Evolutionary conservation across 805 yeast genomes (phyloP), one percentile per base, ranked within the genome.

Genomic region (Wickerhamomyces subpelliculosus): DNA sequence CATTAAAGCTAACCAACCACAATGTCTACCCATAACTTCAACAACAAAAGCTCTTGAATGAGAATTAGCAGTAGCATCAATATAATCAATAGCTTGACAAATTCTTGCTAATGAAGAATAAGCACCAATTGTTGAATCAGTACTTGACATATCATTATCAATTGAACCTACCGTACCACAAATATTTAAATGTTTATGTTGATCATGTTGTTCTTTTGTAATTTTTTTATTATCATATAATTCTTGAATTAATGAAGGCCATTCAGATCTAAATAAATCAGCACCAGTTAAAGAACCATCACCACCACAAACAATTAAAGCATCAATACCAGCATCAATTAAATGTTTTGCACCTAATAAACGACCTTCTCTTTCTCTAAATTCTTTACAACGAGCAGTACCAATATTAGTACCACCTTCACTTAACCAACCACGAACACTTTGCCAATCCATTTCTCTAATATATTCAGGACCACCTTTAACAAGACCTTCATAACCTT

Each of bases 21-120:
- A 84, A 58, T 84, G 88, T 61, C 94, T 72, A 43, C 94, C 94
- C 94, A 84, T 84, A 16, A 84, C 94, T 64, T 84, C 94, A 30
- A 84, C 78, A 29, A 84, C 85, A 53, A 84, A 84, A 4, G 90
- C 93, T 56, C 94, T 67, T 23, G 87, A 81, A 58, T 84, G 94
- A 1, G 89, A 82, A 37, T 75, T 73, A 19, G 94, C 94, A 19
- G 94, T 84, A 19, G 89, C 87, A 57, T 83, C 90, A 43, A 84
- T 83, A 55, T 80, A 84, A 61, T 84, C 94, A 46, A 84, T 75
- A 61, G 79, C 76, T 53, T 79, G 77, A 51, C 84, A 75, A 47
- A 83, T 83, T 55, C 90, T 67, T 41, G 78, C 88, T 42, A 83
- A 65, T 1, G 89, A 76, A n/a, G 88, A 80, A 55, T 74, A 80